Evolutionary conservation across 495 filamentous ascomycete genomes (phyloP), one percentile per base, ranked within the genome.

Genomic region (Massariosphaeria phaeospora): DNA sequence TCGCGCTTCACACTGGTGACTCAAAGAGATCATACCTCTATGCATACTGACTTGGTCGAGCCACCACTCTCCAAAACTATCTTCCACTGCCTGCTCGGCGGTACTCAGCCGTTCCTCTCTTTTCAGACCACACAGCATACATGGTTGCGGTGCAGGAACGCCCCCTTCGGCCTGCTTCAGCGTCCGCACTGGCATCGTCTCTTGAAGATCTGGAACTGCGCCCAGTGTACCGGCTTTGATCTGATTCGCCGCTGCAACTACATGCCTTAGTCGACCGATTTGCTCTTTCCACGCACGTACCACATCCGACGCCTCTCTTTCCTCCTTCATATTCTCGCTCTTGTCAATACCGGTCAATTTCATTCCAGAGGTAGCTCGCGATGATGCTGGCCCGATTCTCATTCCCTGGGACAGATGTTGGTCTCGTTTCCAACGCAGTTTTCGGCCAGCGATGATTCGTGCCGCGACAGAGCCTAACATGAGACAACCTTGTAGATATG

Each of bases 21-120:
- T 21, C 24, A 21, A n/a, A 18, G 40, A 20, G 21, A 3, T 34
- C 60, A 30, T 57, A 65, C 62, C 58, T 52, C 57, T 42, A 55
- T 72, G 70, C 68, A 70, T 71, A 25, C 52, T 95, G 85, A 36
- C 85, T 84, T 91, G 84, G 30, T 94, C 87, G 12, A 85, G 76
- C 93, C 93, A 98, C 89, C 89, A 96, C 70, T 96, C 90, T 33
- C 88, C 88, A 73, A 95, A 91, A 68, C 83, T 89, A 72, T 96
- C 93, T 57, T 88, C 80, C 17, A 94, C 84, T 48, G 81, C 74
- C 24, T 83, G 73, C 68, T 96, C 91, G 25, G 95, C 74, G 59
- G 78, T 82, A 1, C 73, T 66, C 17, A 96, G 72, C 30, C 91
- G 75, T 72, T 98, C 93, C 38, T 94, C 86, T 60, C 91, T 73